Base-by-base conservation (phyloP, 1,284 basidiomycete genomes). In the Athelia psychrophila region DNA sequence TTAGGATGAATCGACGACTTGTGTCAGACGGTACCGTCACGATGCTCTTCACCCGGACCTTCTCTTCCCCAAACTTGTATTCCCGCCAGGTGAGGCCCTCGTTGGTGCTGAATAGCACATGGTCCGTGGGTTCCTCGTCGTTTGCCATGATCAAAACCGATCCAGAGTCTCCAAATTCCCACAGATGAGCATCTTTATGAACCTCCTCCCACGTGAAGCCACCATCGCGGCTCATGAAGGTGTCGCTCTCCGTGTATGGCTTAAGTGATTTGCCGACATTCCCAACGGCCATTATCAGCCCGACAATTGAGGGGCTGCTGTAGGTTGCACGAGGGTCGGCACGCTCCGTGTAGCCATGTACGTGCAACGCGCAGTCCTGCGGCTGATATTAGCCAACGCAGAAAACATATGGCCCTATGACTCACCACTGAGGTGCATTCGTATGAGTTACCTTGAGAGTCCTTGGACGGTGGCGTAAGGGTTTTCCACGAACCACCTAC, bases 141-240 rank as follows among this genome's bases (percentile, higher is more conserved):
- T 98, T 97, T 51, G 86, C 94, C 70, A 99, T 88, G 56, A 99
- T 76, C 33, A 99, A 78, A 54, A 99, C 80, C 0, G 94, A 94
- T 8, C 97, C 96, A 2, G 93, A 96, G 71, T 99, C 97, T 33
- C 96, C 96, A 63, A 95, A 98, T 65, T 97, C 95, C 94, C 95
- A 99, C 49, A 97, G 79, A 66, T 98, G 91, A 0, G 97, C 95
- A 61, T 97, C 95, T 68, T 99, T 99, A 75, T 95, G 93, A 2
- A 99, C 90, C 72, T 99, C 96, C 65, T 97, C 86, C 96, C 96
- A 99, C 0, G 92, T 94, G 71, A 98, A 98, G 6, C 96, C 97
- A 4, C 88, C 97, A 63, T 99, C 94, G 2, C 96, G 90, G 44
- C 92, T 95, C 36, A 99, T 79, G 84, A 98, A 99, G 0, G 95